Conservation (phyloP, 2,329 filamentous ascomycete species). For the Exophiala phaeomuriformis region DNA sequence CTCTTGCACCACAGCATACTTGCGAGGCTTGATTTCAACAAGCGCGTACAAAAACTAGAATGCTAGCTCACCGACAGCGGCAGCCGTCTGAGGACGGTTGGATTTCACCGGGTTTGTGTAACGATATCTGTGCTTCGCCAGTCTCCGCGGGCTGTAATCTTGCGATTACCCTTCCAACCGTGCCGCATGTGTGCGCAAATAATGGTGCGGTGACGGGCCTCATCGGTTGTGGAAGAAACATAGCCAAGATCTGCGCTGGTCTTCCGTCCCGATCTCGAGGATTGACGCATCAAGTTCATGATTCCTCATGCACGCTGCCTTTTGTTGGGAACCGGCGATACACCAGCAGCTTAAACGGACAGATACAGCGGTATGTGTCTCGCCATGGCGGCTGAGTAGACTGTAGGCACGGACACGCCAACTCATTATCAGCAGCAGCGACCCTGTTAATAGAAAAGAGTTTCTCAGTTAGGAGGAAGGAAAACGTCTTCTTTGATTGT, state of each 20-base stretch:
- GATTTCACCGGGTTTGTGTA: slow-evolving; percentile 7
- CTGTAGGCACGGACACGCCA: too few relatives aligned
- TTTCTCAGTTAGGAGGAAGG: too few relatives aligned
- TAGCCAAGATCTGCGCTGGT: neutral
- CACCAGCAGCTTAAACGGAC: neutral
- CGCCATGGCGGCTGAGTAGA: neutral
- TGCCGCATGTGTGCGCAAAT: neutral
- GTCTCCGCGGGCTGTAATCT: neutral
- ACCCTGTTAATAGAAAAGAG: too few relatives aligned
- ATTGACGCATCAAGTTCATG: neutral
- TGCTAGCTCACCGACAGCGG: neutral
- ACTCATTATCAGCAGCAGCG: too few relatives aligned
- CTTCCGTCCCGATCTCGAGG: neutral
- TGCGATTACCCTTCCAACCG: neutral
- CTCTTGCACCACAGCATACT: neutral
- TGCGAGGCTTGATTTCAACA: neutral
- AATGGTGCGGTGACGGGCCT: neutral
- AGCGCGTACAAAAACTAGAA: neutral
- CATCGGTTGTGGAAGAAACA: neutral
- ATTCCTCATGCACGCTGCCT: neutral
- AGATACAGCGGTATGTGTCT: neutral
- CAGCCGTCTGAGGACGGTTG: neutral
- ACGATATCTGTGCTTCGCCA: neutral
- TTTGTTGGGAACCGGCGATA: neutral
- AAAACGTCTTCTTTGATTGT: too few relatives aligned